These are phyloP conservation scores for Daldinia decipiens DNA, from an alignment of 495 filamentous ascomycete species.

Conservation along the genomic window DNA sequence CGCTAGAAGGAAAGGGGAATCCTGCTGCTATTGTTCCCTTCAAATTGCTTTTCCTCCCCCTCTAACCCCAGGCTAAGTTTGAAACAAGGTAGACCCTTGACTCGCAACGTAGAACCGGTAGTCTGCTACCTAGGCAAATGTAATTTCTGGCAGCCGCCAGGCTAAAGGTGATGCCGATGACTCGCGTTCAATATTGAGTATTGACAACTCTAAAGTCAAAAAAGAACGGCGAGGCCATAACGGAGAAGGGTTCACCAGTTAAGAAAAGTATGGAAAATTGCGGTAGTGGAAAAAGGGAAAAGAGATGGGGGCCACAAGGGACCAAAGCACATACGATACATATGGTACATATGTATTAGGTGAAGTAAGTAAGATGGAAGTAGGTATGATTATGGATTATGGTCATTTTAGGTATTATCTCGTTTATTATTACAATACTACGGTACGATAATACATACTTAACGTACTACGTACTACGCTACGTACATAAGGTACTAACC, in stretches of 20 bases:
- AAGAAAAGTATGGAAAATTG: conserved; percentile 22
- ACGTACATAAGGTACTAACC: conserved; percentile 21
- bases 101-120: conserved; percentile 24
- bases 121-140: not conserved
- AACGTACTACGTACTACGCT: conserved; percentile 20
- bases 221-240: conserved; percentile 32
- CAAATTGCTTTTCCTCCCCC: conserved; percentile 34
- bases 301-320: conserved; percentile 41
- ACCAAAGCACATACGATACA: conserved; percentile 18
- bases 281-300: conserved; percentile 21
- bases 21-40: conserved; percentile 24
- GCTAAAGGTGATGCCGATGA: not conserved
- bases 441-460: conserved; percentile 27
- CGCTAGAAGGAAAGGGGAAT: conserved; percentile 37
- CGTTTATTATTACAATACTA: conserved; percentile 44
- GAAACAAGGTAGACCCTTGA: conserved; percentile 42
- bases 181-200: conserved; percentile 25
- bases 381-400: conserved; percentile 32
- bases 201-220: conserved; percentile 22
- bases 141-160: conserved; percentile 17
- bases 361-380: not conserved
- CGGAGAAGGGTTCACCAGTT: conserved; percentile 18
- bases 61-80: conserved; percentile 22
- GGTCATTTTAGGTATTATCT: conserved; percentile 36
- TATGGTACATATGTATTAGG: conserved; percentile 13